Conservation (phyloP, 2,329 filamentous ascomycete species). For the Pseudocercospora musae region DNA sequence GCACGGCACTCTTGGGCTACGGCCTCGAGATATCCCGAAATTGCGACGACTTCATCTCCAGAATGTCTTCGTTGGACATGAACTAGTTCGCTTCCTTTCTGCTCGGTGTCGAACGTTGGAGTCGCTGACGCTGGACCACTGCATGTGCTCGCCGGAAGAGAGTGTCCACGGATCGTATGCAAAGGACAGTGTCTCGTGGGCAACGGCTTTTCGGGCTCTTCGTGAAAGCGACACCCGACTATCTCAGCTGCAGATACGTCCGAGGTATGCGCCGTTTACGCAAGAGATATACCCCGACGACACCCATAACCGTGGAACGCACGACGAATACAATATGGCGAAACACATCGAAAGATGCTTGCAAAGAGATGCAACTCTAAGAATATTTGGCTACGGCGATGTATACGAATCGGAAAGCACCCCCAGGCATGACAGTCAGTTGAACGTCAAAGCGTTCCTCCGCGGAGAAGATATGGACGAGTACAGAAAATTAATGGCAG, state of each 20-base stretch:
- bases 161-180: neutral
- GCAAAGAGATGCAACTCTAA: neutral
- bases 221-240: neutral
- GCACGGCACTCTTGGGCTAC: neutral
- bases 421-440: neutral
- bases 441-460: constrained; percentile 4
- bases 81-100: neutral
- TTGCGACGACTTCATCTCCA: neutral
- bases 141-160: constrained; percentile 1
- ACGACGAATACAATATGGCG: neutral
- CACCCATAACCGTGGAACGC: neutral
- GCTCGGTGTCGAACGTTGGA: neutral
- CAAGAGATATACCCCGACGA: neutral
- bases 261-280: neutral
- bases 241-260: neutral
- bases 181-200: neutral
- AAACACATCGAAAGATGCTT: neutral
- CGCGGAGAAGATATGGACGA: constrained; percentile 4
- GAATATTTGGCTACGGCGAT: constrained; percentile 2
- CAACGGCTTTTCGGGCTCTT: neutral
- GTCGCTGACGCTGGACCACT: neutral
- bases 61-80: constrained; percentile 9
- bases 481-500: constrained; percentile 1
- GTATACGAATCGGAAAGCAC: constrained; percentile 5
- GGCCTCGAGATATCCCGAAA: neutral